Base-by-base conservation (phyloP, 2,329 filamentous ascomycete species). In the Fusarium avenaceum region DNA sequence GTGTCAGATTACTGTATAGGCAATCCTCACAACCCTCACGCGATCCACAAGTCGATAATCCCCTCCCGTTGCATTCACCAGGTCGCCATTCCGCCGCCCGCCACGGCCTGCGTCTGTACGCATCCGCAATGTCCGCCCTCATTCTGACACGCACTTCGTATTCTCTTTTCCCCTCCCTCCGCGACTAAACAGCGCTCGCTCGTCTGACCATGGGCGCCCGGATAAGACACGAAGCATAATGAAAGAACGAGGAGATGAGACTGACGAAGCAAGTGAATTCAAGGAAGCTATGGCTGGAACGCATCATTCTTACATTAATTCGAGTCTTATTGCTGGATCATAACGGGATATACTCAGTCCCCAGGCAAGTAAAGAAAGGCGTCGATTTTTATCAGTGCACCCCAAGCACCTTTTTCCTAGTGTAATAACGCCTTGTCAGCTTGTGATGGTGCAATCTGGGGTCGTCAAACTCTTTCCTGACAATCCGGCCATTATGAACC, bases 371-470 rank as follows among this genome's bases (percentile, higher is more conserved):
- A 19, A 35, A 35, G 57, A 43, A 43, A 57, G 47, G 45, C 45
- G 40, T 60, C 42, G 19, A 17, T 38, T 57, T 64, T 54, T 61
- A 63, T 70, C 55, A 46, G 54, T 59, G 47, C 58, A 70, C 67
- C 49, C 66, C 63, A 63, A 68, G 52, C 47, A 20, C 24, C 26
- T 58, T 53, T 39, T 7, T 33, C 45, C 44, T 73, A 69, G 70
- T 71, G 70, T 52, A 48, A 74, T 73, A 67, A 72, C 72, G 69
- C 68, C 72, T 74, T 74, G 71, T 72, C 71, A 74, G 71, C 69
- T 60, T 58, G 32, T 51, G 46, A 74, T 74, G 72, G 71, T 74
- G 72, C 72, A 74, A 74, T 74, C 67, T 62, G 65, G 71, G 69
- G 69, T 70, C 52, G 50, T 60, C 54, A 61, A 72, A 65, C 56